These are phyloP conservation scores for Ogataea ganodermae DNA, from an alignment of 805 yeast genomes.

Conservation along the genomic window DNA sequence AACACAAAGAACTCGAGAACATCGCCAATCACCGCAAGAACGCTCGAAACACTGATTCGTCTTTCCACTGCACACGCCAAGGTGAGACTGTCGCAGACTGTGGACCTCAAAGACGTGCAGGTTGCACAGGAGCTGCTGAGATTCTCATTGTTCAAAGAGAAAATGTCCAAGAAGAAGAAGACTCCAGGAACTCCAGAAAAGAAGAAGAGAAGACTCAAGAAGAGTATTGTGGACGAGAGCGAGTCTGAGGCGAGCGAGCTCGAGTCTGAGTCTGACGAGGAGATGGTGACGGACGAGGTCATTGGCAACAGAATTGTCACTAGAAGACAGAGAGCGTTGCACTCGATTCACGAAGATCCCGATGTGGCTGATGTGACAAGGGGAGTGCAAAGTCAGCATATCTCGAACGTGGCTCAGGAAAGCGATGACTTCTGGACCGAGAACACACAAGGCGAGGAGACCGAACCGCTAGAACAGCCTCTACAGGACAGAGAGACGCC, in stretches of 20 bases:
- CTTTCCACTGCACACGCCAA: constrained; percentile 96
- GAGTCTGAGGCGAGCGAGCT: constrained; percentile 23
- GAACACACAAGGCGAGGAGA: neutral
- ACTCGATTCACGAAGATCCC: constrained; percentile 31
- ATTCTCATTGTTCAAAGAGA: constrained; percentile 82
- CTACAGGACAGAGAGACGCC: constrained; percentile 22
- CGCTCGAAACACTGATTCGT: constrained; percentile 93
- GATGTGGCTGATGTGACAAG: constrained; percentile 27
- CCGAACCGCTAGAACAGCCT: constrained; percentile 8
- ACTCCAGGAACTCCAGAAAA: constrained; percentile 33
- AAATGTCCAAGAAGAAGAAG: constrained; percentile 38
- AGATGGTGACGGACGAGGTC: constrained; percentile 19
- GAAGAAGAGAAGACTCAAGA: constrained; percentile 37
- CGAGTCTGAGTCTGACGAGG: constrained; percentile 30
- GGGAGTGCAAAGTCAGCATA: constrained; percentile 27
- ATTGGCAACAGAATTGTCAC: constrained; percentile 20
- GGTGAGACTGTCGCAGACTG: constrained; percentile 77
- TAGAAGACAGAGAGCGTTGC: constrained; percentile 24
- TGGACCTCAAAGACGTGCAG: constrained; percentile 75
- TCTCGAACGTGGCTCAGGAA: constrained; percentile 11
- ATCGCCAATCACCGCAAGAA: constrained; percentile 97
- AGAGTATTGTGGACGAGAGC: constrained; percentile 9
- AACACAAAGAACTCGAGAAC: constrained; percentile 66
- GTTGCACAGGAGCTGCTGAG: constrained; percentile 85
- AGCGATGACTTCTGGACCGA: constrained; percentile 7